A percentile compares a stretch with the other conserved stretches of the same genome.
These are phyloP conservation scores for Nitzschia inconspicua DNA, from an alignment of 108 stramenopile species.

Conservation along the genomic window DNA sequence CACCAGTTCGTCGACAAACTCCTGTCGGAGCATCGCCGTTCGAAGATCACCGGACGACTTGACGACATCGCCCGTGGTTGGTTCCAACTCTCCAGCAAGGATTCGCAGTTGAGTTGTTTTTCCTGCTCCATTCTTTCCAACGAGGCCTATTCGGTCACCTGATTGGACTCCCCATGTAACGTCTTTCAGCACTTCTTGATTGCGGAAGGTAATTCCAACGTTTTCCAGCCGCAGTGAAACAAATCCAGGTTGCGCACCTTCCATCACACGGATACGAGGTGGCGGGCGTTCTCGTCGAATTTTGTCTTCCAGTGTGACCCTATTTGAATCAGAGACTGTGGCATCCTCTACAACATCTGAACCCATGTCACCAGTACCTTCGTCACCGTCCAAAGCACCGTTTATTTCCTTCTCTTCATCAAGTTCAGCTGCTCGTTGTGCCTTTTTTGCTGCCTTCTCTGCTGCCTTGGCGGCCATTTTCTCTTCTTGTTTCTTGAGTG, in stretches of 20 bases:
- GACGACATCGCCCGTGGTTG: conserved; percentile 91
- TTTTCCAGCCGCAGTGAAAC: conserved; percentile 85
- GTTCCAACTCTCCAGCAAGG: conserved; percentile 90
- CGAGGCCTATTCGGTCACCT: conserved; percentile 89
- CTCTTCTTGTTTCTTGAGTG: conserved; percentile 40
- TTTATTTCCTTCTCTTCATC: not conserved
- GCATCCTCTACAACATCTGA: conserved; percentile 3
- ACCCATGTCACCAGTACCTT: not conserved
- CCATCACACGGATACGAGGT: conserved; percentile 89
- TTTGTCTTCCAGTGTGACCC: conserved; percentile 85
- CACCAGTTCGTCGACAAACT: conserved; percentile 93
- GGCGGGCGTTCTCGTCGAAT: conserved; percentile 91
- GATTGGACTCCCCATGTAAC: conserved; percentile 95
- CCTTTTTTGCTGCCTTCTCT: conserved; percentile 38
- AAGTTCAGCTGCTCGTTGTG: conserved; percentile 16
- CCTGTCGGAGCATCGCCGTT: conserved; percentile 93
- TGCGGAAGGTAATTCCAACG: conserved; percentile 89
- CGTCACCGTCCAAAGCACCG: not conserved
- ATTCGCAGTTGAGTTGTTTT: conserved; percentile 92
- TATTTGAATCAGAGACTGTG: conserved; percentile 9
- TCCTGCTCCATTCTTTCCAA: conserved; percentile 48
- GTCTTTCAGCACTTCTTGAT: conserved; percentile 90
- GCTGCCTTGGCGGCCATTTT: conserved; percentile 46
- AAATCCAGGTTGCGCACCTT: conserved; percentile 83
- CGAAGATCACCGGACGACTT: conserved; percentile 76